Evolutionary conservation across 164 flowering plant species (phyloP), one percentile per base, ranked within the genome.

Genomic region (Annona squamosa): DNA sequence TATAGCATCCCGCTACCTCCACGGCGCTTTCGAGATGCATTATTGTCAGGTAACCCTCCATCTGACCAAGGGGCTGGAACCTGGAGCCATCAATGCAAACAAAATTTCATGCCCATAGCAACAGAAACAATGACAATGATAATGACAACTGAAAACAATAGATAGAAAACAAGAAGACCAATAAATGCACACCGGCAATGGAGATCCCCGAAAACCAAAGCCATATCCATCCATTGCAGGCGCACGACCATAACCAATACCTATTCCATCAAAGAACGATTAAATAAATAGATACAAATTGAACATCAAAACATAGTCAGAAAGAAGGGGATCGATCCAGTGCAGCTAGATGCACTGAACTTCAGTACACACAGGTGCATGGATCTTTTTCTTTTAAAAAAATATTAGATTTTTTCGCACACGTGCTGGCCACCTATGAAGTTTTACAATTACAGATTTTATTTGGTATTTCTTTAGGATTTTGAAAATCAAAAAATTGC

Each of bases 21-120:
- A 71, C 87, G 87, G 52, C 87, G 87, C 71, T 84, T 84, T 46
- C 85, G 77, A 52, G 85, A 84, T 67, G 83, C 78, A 74, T 72
- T 78, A 70, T 77, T 81, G 76, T 84, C 84, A 70, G 85, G 75
- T 66, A 77, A 37, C 59, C 71, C 78, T 73, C 76, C 81, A 62
- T 72, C 82, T 67, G 81, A 68, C 81, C 80, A 84, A 47, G 79
- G 78, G 70, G 79, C 84, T n/a, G 79, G 71, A 68, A 74, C 71
- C 84, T 81, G 65, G 69, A 77, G 17, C 52, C 69, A 2, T 68
- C 65, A 73, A 77, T 44, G 68, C 69, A 72, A 72, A 48, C 48
- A 48, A 37, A 68, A 10, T 41, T 43, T 63, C 63, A 71, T 13
- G 44, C 48, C 46, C 37, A 26, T 56, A 43, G 37, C 7, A 56